phyloP scores from a whole-genome alignment of 176 grass and related monocot genomes.

The Phoenix roebelenii region DNA sequence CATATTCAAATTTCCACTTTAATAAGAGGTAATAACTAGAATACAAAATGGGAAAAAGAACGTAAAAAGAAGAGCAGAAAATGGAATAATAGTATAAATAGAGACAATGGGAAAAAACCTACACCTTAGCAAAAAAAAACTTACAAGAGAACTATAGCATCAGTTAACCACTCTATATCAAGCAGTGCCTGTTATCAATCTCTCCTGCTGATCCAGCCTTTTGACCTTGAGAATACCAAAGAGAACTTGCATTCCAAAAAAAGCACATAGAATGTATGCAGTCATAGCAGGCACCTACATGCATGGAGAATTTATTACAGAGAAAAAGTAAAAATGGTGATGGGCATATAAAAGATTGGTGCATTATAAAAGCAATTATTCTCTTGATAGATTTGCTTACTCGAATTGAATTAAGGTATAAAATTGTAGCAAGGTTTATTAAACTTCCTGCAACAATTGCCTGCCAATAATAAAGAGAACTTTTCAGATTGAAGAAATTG shows the following conservation, averaged over 20 bases:
- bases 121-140: no score
- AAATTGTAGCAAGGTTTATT: slow-evolving; percentile 75
- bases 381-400: slow-evolving; percentile 36
- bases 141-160: no score
- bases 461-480: slow-evolving; percentile 23
- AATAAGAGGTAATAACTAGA: no score
- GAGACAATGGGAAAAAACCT: no score
- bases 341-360: background rate
- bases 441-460: slow-evolving; percentile 82
- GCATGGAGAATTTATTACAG: slow-evolving; percentile 6
- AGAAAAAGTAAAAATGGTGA: background rate
- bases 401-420: slow-evolving; percentile 74
- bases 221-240: slow-evolving; percentile 78
- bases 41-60: no score
- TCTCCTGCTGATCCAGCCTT: slow-evolving; percentile 79
- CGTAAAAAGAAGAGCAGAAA: no score
- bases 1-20: no score
- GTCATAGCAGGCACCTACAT: slow-evolving; percentile 62
- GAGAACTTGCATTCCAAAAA: slow-evolving; percentile 81
- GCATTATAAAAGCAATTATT: background rate
- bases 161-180: slow-evolving; percentile 13
- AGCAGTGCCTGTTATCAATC: slow-evolving; percentile 86
- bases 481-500: slow-evolving; percentile 1
- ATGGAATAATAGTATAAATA: no score
- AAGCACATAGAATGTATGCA: slow-evolving; percentile 48